Conservation (phyloP, 176 grass and related monocot species). For the Cenchrus fungigraminus region DNA sequence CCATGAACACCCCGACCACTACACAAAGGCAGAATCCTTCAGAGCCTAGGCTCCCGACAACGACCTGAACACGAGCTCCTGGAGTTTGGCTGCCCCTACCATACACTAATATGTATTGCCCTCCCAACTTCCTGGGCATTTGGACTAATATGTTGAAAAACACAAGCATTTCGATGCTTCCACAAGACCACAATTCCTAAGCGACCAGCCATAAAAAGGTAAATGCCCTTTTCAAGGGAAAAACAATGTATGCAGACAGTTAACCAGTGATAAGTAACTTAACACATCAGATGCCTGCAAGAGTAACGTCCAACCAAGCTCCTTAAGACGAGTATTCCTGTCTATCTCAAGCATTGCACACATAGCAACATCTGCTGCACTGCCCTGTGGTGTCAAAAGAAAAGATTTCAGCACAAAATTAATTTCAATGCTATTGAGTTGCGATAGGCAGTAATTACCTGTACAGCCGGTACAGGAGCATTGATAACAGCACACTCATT, state of each 20-base stretch:
- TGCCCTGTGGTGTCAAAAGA: slow-evolving; percentile 68
- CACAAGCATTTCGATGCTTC: too few relatives aligned
- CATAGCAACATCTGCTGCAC: slow-evolving; percentile 99
- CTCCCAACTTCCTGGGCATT: too few relatives aligned
- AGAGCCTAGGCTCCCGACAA: too few relatives aligned
- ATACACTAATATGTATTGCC: too few relatives aligned
- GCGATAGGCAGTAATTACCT: slow-evolving; percentile 62
- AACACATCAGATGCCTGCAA: slow-evolving; percentile 73
- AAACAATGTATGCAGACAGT: background rate
- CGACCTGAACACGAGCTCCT: too few relatives aligned
- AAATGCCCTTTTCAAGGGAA: background rate
- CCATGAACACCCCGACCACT: too few relatives aligned
- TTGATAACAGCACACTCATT: slow-evolving; percentile 96
- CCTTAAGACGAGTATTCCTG: slow-evolving; percentile 69
- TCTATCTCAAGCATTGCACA: slow-evolving; percentile 99
- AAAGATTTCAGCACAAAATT: slow-evolving; percentile 5
- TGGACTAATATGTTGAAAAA: too few relatives aligned
- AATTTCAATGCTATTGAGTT: slow-evolving; percentile 14
- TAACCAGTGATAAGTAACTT: background rate
- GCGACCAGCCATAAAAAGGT: background rate
- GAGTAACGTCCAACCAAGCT: slow-evolving; percentile 85
- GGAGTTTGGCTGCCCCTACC: too few relatives aligned
- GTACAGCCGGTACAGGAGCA: slow-evolving; percentile 62
- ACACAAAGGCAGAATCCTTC: too few relatives aligned
- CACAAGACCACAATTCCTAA: too few relatives aligned